Conservation (phyloP, 1,284 basidiomycete species). For the Porphyrellus sp. region DNA sequence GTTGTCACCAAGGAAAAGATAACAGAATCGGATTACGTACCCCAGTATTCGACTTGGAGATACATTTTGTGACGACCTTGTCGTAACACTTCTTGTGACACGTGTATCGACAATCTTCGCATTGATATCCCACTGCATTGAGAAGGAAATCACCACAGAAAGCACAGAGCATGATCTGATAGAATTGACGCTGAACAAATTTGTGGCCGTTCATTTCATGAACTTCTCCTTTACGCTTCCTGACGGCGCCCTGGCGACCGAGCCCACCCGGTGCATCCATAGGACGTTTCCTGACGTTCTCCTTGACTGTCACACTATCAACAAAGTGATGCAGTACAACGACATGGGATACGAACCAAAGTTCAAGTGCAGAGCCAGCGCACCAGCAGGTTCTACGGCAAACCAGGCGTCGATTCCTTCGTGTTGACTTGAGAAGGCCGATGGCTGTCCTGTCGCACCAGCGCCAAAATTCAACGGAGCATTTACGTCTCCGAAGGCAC, state of each 20-base stretch:
- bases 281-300: conserved; percentile 92
- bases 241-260: conserved; percentile 95
- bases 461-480: conserved; percentile 51
- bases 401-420: conserved; percentile 98
- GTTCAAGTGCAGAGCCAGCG: conserved; percentile 81
- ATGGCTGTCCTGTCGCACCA: conserved; percentile 24
- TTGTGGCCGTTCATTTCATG: conserved; percentile 99
- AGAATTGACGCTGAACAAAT: conserved; percentile 97
- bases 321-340: conserved; percentile 6
- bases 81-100: conserved; percentile 99
- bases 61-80: conserved; percentile 99
- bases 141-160: conserved; percentile 97
- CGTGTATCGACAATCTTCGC: conserved; percentile 98
- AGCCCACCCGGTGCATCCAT: conserved; percentile 86
- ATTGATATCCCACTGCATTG: conserved; percentile 97
- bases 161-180: conserved; percentile 97
- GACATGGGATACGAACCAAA: conserved; percentile 64
- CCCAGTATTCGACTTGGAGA: conserved; percentile 93
- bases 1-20: conserved; percentile 8
- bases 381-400: conserved; percentile 96
- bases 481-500: conserved; percentile 52
- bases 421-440: conserved; percentile 35
- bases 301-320: conserved; percentile 69
- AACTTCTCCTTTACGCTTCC: conserved; percentile 97
- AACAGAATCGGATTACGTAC: conserved; percentile 47